Conservation (phyloP, 805 yeast genomes). For the Nakazawaea peltata region DNA sequence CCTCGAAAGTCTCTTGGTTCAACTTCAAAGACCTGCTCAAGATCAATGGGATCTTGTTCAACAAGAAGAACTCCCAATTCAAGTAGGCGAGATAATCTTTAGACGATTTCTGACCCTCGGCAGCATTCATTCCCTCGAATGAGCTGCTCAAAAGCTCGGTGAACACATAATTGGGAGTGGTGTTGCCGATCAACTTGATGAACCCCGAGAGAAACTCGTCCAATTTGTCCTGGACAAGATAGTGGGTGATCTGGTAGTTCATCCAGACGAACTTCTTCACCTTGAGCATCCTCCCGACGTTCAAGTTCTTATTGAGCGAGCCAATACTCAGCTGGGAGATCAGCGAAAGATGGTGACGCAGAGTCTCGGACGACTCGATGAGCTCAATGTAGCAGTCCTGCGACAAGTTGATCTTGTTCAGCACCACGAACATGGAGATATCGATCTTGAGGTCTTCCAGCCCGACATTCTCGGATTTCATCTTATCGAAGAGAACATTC, state of each 20-base stretch:
- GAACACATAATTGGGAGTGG: slow-evolving; percentile 4
- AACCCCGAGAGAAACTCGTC: slow-evolving; percentile 6
- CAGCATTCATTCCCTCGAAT: slow-evolving; percentile 7
- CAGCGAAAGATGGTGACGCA: no score
- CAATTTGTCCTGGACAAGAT: slow-evolving; percentile 1
- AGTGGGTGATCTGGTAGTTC: slow-evolving; percentile 4
- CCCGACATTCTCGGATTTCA: not conserved
- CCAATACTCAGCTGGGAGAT: no score
- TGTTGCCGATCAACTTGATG: slow-evolving; percentile 4
- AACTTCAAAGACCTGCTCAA: slow-evolving; percentile 2
- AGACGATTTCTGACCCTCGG: not conserved
- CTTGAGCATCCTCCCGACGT: slow-evolving; percentile 1
- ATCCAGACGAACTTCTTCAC: slow-evolving; percentile 8
- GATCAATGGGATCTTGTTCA: slow-evolving; percentile 5
- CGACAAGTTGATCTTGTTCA: not conserved
- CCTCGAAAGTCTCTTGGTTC: slow-evolving; percentile 7
- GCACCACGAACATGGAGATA: not conserved
- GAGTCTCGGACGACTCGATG: no score
- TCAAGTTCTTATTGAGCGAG: not conserved
- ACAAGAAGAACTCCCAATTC: slow-evolving; percentile 8
- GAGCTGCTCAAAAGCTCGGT: slow-evolving; percentile 6
- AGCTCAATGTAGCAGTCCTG: no score
- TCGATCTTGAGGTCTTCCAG: slow-evolving; percentile 1
- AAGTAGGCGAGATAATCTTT: not conserved
- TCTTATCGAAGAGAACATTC: not conserved